A percentile compares a stretch with the other conserved stretches of the same genome.
phyloP scores from a whole-genome alignment of 768 basidiomycete genomes.

The Nidula microcarpa region DNA sequence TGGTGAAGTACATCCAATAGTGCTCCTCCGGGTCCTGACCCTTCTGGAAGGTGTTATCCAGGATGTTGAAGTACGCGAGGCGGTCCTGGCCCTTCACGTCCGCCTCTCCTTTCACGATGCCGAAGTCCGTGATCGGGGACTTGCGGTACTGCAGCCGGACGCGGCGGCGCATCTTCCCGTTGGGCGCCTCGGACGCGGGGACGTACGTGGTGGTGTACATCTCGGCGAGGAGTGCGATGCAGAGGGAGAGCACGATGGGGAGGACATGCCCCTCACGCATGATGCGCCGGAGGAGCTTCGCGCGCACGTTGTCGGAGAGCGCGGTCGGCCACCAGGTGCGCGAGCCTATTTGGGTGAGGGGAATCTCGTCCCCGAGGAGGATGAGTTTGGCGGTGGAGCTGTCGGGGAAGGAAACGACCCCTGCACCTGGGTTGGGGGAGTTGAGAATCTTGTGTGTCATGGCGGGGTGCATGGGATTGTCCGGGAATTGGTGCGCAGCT shows the following conservation, averaged over 20 bases:
- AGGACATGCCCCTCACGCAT: conserved; percentile 27
- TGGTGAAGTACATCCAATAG: conserved; percentile 49
- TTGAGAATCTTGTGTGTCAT: conserved; percentile 22
- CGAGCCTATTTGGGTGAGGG: not conserved
- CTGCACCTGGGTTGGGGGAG: conserved; percentile 16
- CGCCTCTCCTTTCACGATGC: conserved; percentile 32
- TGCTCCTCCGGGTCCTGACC: conserved; percentile 43
- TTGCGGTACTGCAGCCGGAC: conserved; percentile 30
- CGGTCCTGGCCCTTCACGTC: conserved; percentile 29
- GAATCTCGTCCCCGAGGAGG: conserved; percentile 21
- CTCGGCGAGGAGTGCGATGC: conserved; percentile 29
- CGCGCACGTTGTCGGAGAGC: conserved; percentile 14
- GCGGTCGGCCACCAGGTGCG: conserved; percentile 31
- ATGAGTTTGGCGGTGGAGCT: conserved; percentile 20
- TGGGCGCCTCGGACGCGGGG: conserved; percentile 4
- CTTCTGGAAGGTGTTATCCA: conserved; percentile 15
- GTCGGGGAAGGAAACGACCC: conserved; percentile 15
- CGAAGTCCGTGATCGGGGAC: conserved; percentile 42
- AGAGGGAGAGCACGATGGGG: conserved; percentile 25
- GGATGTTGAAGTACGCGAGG: conserved; percentile 27
- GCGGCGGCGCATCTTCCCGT: conserved; percentile 18
- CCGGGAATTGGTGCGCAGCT: conserved; percentile 8
- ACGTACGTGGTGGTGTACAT: conserved; percentile 34
- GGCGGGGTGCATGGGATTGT: conserved; percentile 16
- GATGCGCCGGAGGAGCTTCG: conserved; percentile 25